A percentile compares a stretch with the other conserved stretches of the same genome.
Evolutionary conservation across 192 early-diverging fungal species (phyloP).

Genomic region (Funneliformis mosseae): DNA sequence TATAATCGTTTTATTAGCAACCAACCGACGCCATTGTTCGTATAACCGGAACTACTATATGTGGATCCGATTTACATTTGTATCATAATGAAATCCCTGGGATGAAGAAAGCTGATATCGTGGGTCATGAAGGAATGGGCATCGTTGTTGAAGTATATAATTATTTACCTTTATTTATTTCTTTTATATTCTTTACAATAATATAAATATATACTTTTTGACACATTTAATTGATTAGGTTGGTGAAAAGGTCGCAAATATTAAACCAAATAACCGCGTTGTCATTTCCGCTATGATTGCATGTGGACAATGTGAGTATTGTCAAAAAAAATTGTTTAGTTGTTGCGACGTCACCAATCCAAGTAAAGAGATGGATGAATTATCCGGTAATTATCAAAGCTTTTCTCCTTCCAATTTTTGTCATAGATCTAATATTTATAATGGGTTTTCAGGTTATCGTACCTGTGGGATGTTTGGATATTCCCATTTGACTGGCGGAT

Average conservation of each 20-base stretch:
- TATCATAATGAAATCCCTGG: constrained; percentile 50
- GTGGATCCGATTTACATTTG: constrained; percentile 57
- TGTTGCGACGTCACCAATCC: constrained; percentile 59
- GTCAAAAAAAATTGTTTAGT: constrained; percentile 45
- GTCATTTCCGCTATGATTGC: constrained; percentile 50
- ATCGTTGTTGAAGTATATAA: constrained; percentile 40
- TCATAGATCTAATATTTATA: too few relatives aligned
- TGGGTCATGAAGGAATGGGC: constrained; percentile 59
- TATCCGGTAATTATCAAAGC: constrained; percentile 43
- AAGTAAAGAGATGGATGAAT: constrained; percentile 48
- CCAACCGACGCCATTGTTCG: constrained; percentile 14
- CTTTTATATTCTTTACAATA: too few relatives aligned
- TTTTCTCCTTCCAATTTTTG: too few relatives aligned
- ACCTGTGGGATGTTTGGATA: too few relatives aligned
- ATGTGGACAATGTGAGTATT: constrained; percentile 58
- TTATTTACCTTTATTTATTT: too few relatives aligned
- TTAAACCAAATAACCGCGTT: constrained; percentile 53
- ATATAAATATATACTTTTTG: too few relatives aligned
- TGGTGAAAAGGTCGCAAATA: constrained; percentile 44
- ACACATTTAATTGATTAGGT: constrained; percentile 16
- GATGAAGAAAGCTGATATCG: constrained; percentile 47
- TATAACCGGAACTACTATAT: constrained; percentile 38
- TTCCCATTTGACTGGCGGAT: too few relatives aligned
- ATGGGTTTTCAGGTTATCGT: too few relatives aligned
- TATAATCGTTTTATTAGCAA: neutral